These are phyloP conservation scores for Aspergillus sp. DNA, from an alignment of 2,329 filamentous ascomycete genomes.

Conservation along the genomic window DNA sequence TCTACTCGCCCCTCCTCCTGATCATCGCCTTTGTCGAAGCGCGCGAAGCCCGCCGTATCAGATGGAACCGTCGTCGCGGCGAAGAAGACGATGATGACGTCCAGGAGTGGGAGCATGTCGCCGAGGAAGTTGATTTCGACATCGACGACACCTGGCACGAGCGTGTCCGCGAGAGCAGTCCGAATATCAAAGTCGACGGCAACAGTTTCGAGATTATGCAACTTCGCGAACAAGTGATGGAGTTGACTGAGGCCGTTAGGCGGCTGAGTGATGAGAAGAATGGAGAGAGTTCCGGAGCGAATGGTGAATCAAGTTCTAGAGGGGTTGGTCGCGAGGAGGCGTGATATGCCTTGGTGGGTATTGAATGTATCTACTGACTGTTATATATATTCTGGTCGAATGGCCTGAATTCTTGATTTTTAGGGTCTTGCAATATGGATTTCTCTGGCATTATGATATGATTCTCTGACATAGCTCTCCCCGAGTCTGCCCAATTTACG, in stretches of 20 bases:
- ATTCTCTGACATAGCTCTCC: too few species aligned
- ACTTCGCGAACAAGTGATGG: conserved; percentile 47
- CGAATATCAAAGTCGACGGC: conserved; percentile 72
- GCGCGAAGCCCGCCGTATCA: conserved; percentile 57
- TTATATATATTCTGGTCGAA: too few species aligned
- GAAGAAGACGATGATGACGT: conserved; percentile 82
- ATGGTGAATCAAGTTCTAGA: background rate
- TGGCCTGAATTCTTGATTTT: too few species aligned
- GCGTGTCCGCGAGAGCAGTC: conserved; percentile 64
- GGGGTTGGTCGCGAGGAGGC: background rate
- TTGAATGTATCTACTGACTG: too few species aligned
- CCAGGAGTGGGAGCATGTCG: conserved; percentile 89
- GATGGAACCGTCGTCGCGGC: conserved; percentile 64
- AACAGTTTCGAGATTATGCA: conserved; percentile 57
- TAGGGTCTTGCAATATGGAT: too few species aligned
- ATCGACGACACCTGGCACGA: conserved; percentile 71
- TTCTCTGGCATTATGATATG: too few species aligned
- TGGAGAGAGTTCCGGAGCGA: background rate
- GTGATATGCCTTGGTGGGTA: background rate
- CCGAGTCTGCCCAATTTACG: too few species aligned
- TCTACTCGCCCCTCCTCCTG: conserved; percentile 78
- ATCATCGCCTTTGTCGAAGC: conserved; percentile 67
- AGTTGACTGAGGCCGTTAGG: conserved; percentile 56
- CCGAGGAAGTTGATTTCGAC: conserved; percentile 64
- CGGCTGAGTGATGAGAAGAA: conserved; percentile 39